phyloP scores from a whole-genome alignment of 129 eudicot genomes.

The Heracleum sosnowskyi region DNA sequence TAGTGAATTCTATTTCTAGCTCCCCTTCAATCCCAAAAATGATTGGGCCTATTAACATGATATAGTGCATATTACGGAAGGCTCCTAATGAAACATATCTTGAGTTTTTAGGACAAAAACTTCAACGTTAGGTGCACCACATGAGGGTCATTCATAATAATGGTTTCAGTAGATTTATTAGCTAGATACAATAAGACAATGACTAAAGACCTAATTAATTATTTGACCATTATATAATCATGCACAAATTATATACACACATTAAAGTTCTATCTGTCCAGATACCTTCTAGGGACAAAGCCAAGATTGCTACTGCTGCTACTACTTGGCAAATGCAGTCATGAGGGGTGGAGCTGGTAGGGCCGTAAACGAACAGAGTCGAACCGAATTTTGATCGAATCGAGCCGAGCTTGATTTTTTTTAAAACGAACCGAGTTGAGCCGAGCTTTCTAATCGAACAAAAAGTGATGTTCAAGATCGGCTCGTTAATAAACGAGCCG shows the following conservation, averaged over 20 bases:
- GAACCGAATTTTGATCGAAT: no score
- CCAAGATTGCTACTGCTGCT: conserved; percentile 4
- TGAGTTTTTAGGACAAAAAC: not conserved
- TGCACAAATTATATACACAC: no score
- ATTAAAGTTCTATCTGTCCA: not conserved
- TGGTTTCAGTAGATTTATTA: not conserved
- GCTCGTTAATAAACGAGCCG: no score
- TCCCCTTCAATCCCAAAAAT: not conserved
- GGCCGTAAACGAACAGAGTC: no score
- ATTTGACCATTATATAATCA: not conserved
- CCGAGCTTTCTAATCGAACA: no score
- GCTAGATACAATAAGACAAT: not conserved
- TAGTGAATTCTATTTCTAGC: not conserved
- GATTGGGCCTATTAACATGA: not conserved
- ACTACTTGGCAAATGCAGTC: not conserved
- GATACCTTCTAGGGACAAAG: not conserved
- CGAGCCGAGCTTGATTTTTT: no score
- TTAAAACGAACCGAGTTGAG: no score
- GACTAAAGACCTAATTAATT: conserved; percentile 1
- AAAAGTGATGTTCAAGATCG: no score
- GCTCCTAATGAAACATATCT: not conserved
- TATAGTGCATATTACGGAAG: not conserved
- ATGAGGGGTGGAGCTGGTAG: not conserved
- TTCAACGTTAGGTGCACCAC: not conserved
- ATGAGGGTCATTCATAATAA: not conserved